Evolutionary conservation across 352 stramenopile species (phyloP), one percentile per base, ranked within the genome.

Genomic region (Pythium periplocum): DNA sequence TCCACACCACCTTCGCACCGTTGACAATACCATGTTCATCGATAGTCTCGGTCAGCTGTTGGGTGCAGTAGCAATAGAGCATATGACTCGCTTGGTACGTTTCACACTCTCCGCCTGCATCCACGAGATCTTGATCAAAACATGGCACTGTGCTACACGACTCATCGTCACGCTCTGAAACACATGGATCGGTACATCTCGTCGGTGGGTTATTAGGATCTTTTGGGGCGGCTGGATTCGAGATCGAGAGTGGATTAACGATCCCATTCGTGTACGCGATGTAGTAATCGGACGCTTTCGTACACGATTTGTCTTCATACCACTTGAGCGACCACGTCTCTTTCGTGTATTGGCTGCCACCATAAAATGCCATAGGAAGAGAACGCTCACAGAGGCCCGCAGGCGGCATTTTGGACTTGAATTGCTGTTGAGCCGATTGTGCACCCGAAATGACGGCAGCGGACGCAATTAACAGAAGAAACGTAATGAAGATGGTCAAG

Each of bases 61-160:
- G 57, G 0, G 64, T 75, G 53, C 75, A 86, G 31, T 65, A 79
- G 60, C 75, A 86, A 8, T 68, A 72, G 12, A 80, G 36, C 30
- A 84, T 57, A 40, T 74, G 67, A 5, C 48, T 69, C 0, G 69
- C 53, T 3, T 57, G 49, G 49, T 83, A 83, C 9, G 53, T 38
- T 47, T 77, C 44, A 44, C 72, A 83, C 6, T 10, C 42, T 50
- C 64, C 57, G 1, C 43, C 58, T 17, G 52, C 31, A 1, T 45
- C 40, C 9, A 48, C 43, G n/a, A 71, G 50, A 5, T 69, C 33
- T 26, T 70, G 62, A 47, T 80, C 75, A 51, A 79, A 83, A 41
- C 72, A 83, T 32, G 64, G 62, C 5, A 83, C 50, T 0, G 72
- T 83, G 12, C 65, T 70, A 43, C 72, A 83, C 32, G 36, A 7